A percentile compares a stretch with the other conserved stretches of the same genome.
Evolutionary conservation across 352 stramenopile species (phyloP).

Genomic region (Pythium angustatum): DNA sequence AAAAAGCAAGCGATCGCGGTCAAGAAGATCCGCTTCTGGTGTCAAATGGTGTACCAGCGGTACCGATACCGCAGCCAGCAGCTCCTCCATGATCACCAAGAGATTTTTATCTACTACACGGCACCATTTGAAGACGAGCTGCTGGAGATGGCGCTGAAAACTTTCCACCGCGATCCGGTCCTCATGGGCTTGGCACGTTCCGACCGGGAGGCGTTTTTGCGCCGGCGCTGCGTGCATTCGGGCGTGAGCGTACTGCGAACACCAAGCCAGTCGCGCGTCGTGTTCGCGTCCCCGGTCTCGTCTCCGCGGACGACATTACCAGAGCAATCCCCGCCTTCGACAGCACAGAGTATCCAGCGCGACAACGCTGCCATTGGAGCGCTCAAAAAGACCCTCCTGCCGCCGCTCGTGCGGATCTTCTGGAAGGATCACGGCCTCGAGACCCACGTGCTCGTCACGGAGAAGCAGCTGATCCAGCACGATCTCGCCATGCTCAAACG

Average conservation of each 20-base stretch:
- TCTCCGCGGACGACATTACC: not conserved
- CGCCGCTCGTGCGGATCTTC: slow-evolving; percentile 60
- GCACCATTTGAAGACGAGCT: slow-evolving; percentile 52
- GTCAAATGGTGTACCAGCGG: slow-evolving; percentile 70
- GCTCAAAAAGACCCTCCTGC: slow-evolving; percentile 23
- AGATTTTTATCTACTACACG: slow-evolving; percentile 81
- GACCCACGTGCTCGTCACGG: slow-evolving; percentile 50
- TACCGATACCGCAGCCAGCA: slow-evolving; percentile 55
- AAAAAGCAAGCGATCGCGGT: slow-evolving; percentile 67
- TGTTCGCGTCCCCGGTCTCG: slow-evolving; percentile 13
- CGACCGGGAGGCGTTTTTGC: slow-evolving; percentile 48
- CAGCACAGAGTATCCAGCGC: slow-evolving; percentile 6
- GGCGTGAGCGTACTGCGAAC: slow-evolving; percentile 60
- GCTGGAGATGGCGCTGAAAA: slow-evolving; percentile 50
- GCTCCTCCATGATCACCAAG: slow-evolving; percentile 53
- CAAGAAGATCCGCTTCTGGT: slow-evolving; percentile 81
- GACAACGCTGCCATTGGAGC: slow-evolving; percentile 7
- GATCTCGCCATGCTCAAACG: slow-evolving; percentile 37
- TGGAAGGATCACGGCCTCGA: slow-evolving; percentile 43
- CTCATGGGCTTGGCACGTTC: slow-evolving; percentile 51
- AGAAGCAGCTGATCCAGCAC: slow-evolving; percentile 61
- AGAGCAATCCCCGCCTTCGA: slow-evolving; percentile 3
- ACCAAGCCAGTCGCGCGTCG: slow-evolving; percentile 33
- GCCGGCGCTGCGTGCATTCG: slow-evolving; percentile 47
- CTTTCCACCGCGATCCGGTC: slow-evolving; percentile 60